phyloP scores from a whole-genome alignment of 306 rosid species.

The Purshia tridentata region DNA sequence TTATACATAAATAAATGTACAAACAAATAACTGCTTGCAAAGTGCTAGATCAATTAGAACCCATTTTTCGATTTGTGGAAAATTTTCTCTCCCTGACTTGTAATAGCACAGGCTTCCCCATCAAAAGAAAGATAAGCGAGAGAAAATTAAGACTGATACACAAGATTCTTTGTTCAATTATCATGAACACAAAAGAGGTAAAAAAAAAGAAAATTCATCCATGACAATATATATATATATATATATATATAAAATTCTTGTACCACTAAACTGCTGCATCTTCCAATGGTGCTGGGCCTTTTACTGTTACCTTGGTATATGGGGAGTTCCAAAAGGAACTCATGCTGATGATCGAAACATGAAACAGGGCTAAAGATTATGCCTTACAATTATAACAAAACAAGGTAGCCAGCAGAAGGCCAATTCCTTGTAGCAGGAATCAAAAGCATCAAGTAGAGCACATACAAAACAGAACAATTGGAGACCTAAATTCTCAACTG shows the following conservation, averaged over 20 bases:
- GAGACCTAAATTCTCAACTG: conserved; percentile 68
- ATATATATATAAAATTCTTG: conserved; percentile 19
- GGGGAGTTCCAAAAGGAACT: conserved; percentile 14
- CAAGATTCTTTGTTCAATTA: background rate
- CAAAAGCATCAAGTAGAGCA: conserved; percentile 17
- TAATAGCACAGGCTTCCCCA: background rate
- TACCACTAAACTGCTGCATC: conserved; percentile 15
- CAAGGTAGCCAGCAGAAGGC: conserved; percentile 38
- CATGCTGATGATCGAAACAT: conserved; percentile 22
- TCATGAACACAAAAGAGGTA: background rate
- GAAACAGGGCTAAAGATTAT: conserved; percentile 32
- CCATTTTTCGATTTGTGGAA: too few relatives aligned
- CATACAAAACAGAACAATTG: conserved; percentile 32
- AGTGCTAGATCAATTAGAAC: too few relatives aligned
- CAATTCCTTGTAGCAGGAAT: conserved; percentile 24
- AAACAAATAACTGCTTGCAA: background rate
- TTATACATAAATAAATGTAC: background rate
- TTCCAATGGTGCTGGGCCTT: conserved; percentile 25
- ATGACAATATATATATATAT: conserved; percentile 13
- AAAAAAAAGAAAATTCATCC: conserved; percentile 13
- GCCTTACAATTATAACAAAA: conserved; percentile 45
- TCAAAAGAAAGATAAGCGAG: background rate
- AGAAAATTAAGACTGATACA: background rate
- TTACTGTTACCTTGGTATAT: conserved; percentile 4
- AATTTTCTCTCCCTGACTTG: too few relatives aligned